These are phyloP conservation scores for Curvularia spicifera DNA, from an alignment of 2,329 filamentous ascomycete species.

Conservation along the genomic window DNA sequence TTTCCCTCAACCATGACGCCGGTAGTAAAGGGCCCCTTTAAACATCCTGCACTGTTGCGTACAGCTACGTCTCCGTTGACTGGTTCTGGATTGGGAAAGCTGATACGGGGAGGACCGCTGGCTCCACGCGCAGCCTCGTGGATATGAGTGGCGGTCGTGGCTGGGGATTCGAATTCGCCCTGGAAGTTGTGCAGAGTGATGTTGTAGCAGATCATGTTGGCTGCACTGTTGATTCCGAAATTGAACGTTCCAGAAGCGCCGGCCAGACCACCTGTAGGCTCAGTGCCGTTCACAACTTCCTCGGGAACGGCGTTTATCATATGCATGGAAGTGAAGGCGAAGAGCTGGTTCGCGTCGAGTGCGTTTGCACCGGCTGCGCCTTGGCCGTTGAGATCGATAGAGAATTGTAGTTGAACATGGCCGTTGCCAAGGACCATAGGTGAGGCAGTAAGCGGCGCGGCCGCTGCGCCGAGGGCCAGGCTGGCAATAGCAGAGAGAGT, in stretches of 20 bases:
- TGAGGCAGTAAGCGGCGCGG: conserved; percentile 17
- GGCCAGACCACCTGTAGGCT: conserved; percentile 52
- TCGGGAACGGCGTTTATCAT: conserved; percentile 56
- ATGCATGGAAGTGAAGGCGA: conserved; percentile 59
- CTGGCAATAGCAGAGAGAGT: conserved; percentile 16
- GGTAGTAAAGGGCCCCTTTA: conserved; percentile 35
- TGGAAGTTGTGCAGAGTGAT: conserved; percentile 59
- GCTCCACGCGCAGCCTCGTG: conserved; percentile 58
- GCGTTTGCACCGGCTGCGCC: conserved; percentile 11
- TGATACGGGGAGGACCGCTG: conserved; percentile 58
- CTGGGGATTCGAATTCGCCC: conserved; percentile 60
- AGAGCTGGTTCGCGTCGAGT: conserved; percentile 27
- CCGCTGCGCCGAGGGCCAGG: conserved; percentile 21
- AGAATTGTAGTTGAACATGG: conserved; percentile 22
- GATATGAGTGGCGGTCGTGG: conserved; percentile 63
- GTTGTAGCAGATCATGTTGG: conserved; percentile 56
- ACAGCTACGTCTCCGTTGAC: conserved; percentile 19
- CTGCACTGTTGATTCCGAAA: conserved; percentile 59
- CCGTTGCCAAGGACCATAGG: conserved; percentile 21
- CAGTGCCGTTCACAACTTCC: conserved; percentile 58
- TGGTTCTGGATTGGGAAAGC: conserved; percentile 35
- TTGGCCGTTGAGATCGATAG: conserved; percentile 26
- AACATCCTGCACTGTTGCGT: conserved; percentile 33
- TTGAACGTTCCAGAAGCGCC: conserved; percentile 58
- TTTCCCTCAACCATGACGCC: conserved; percentile 51